These are phyloP conservation scores for Cutaneotrichosporon arboriforme DNA, from an alignment of 1,284 basidiomycete species.

Conservation along the genomic window DNA sequence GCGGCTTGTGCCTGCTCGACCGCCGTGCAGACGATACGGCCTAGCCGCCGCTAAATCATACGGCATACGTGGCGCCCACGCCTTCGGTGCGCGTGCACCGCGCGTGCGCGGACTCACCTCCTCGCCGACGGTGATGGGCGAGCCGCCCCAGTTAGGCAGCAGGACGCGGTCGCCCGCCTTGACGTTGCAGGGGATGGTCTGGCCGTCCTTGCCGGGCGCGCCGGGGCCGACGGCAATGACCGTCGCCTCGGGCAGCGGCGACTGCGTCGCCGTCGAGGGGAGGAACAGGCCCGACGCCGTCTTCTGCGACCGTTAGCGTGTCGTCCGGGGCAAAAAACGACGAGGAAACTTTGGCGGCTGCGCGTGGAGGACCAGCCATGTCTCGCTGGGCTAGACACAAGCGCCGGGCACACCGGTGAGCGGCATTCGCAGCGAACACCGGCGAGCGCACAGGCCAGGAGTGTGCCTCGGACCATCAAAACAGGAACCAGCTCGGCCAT, in stretches of 20 bases:
- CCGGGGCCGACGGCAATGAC: constrained; percentile 95
- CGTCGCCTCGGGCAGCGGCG: constrained; percentile 88
- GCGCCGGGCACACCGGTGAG: too few species aligned
- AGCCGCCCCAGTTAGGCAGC: constrained; percentile 93
- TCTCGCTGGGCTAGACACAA: too few species aligned
- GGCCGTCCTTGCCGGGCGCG: constrained; percentile 77
- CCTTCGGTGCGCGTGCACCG: too few species aligned
- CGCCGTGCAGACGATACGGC: too few species aligned
- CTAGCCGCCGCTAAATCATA: too few species aligned
- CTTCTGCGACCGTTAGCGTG: constrained; percentile 58
- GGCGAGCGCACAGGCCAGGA: too few species aligned
- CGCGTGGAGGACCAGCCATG: too few species aligned
- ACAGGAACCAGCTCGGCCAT: too few species aligned
- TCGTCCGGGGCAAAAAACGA: not conserved
- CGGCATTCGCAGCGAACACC: too few species aligned
- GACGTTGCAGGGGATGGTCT: constrained; percentile 69
- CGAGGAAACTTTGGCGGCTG: not conserved
- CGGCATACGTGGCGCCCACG: too few species aligned
- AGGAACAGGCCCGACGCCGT: constrained; percentile 91
- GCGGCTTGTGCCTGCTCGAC: not conserved
- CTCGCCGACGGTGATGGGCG: constrained; percentile 91
- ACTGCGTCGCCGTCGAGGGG: constrained; percentile 74
- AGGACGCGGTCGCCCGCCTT: constrained; percentile 88
- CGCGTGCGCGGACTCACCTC: constrained; percentile 59
- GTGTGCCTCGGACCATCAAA: too few species aligned